These are phyloP conservation scores for Striga hermonthica DNA, from an alignment of 305 asterid species.

Conservation along the genomic window DNA sequence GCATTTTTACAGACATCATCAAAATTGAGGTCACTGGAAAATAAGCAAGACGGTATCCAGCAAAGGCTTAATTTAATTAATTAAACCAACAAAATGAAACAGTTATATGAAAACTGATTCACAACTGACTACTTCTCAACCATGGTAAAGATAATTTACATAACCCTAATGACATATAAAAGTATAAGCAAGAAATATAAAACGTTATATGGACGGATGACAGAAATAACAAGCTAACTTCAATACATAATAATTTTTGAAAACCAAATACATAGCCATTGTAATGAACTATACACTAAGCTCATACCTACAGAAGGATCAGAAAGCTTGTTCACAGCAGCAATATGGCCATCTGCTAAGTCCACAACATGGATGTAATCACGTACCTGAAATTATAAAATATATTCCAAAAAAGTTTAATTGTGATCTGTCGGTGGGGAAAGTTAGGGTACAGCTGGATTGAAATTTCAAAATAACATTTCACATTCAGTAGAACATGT, in stretches of 20 bases:
- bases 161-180: background rate
- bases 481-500: too few species aligned
- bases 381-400: slow-evolving; percentile 64
- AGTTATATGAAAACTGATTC: background rate
- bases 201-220: background rate
- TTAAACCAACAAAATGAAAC: background rate
- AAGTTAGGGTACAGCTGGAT: too few species aligned
- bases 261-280: background rate
- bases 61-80: background rate
- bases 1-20: slow-evolving; percentile 27
- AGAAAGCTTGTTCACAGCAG: slow-evolving; percentile 77
- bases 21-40: background rate
- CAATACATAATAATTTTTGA: background rate
- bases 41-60: too few species aligned
- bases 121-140: background rate
- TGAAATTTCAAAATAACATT: too few species aligned
- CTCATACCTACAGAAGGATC: slow-evolving; percentile 75
- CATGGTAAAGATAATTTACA: background rate
- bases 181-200: background rate
- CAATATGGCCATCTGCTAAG: slow-evolving; percentile 91
- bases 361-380: slow-evolving; percentile 94
- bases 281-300: background rate
- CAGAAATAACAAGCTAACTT: background rate
- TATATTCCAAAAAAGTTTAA: slow-evolving; percentile 19
- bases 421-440: background rate